A percentile compares a stretch with the other conserved stretches of the same genome.
These are phyloP conservation scores for Heliamphora ciliata DNA, from an alignment of 179 eudicot species.

Conservation along the genomic window DNA sequence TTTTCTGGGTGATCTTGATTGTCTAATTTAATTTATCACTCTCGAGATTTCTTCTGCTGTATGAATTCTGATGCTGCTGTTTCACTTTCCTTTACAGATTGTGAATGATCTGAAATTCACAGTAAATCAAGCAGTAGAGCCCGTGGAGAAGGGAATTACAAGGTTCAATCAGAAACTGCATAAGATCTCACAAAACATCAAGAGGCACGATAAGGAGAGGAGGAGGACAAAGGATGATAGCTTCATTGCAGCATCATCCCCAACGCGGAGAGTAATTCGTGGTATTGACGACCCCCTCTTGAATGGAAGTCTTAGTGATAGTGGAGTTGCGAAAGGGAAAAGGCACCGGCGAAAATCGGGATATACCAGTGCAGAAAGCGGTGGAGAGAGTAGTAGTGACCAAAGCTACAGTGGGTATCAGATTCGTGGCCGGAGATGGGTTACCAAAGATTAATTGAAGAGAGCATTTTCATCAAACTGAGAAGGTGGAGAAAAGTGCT, in stretches of 20 bases:
- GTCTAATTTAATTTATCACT: not conserved
- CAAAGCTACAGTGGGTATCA: slow-evolving; percentile 57
- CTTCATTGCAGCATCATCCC: slow-evolving; percentile 46
- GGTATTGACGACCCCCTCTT: slow-evolving; percentile 94
- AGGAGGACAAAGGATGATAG: slow-evolving; percentile 78
- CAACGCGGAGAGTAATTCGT: slow-evolving; percentile 48
- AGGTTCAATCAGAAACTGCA: slow-evolving; percentile 76
- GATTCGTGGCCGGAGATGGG: slow-evolving; percentile 82
- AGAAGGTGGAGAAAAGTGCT: not conserved
- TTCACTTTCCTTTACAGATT: slow-evolving; percentile 48
- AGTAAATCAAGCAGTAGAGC: slow-evolving; percentile 83
- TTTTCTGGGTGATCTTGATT: too few relatives aligned
- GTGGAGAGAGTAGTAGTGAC: slow-evolving; percentile 91
- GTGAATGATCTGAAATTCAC: slow-evolving; percentile 85
- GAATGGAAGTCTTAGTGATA: slow-evolving; percentile 81
- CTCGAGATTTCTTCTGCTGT: not conserved
- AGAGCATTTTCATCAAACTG: not conserved
- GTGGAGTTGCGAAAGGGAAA: slow-evolving; percentile 47
- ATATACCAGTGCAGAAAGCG: slow-evolving; percentile 83
- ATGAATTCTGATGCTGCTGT: not conserved
- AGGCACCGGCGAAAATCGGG: slow-evolving; percentile 67
- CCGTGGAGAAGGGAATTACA: slow-evolving; percentile 80
- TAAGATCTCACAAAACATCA: slow-evolving; percentile 81
- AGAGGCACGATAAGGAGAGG: slow-evolving; percentile 66
- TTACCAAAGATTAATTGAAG: slow-evolving; percentile 55